Evolutionary conservation across 148 eudicot genomes (phyloP).

Genomic region (Vaccinium myrtillus): DNA sequence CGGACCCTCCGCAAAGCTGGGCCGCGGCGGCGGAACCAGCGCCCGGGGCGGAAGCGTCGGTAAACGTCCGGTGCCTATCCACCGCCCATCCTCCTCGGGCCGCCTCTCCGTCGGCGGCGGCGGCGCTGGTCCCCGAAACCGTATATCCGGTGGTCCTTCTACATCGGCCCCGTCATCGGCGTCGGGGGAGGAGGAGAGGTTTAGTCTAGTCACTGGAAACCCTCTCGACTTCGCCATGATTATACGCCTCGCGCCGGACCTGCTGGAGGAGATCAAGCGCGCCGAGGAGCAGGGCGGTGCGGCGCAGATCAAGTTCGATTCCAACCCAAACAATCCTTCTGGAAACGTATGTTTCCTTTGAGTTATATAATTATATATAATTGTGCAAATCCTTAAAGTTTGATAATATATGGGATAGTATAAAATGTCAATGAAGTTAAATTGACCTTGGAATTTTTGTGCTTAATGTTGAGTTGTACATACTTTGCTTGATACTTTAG

Average conservation of each 20-base stretch:
- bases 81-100: constrained; percentile 50
- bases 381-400: not conserved
- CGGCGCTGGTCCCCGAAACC: constrained; percentile 25
- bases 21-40: constrained; percentile 47
- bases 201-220: constrained; percentile 53
- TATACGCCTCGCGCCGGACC: constrained; percentile 70
- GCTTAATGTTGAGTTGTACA: no score
- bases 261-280: constrained; percentile 81
- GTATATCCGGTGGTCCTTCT: constrained; percentile 28
- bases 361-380: not conserved
- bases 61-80: constrained; percentile 57
- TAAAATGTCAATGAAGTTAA: no score
- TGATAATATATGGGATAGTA: not conserved
- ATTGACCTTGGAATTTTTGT: no score
- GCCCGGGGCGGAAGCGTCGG: constrained; percentile 25
- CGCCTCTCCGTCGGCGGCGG: constrained; percentile 49
- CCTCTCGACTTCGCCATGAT: constrained; percentile 68
- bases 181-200: constrained; percentile 54
- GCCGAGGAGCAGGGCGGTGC: constrained; percentile 63
- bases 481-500: no score
- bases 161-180: constrained; percentile 26
- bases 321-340: constrained; percentile 49
- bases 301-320: constrained; percentile 74
- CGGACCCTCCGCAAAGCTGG: constrained; percentile 61
- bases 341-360: constrained; percentile 62